phyloP scores from a whole-genome alignment of 2,329 filamentous ascomycete species.

The Mycogone perniciosa region DNA sequence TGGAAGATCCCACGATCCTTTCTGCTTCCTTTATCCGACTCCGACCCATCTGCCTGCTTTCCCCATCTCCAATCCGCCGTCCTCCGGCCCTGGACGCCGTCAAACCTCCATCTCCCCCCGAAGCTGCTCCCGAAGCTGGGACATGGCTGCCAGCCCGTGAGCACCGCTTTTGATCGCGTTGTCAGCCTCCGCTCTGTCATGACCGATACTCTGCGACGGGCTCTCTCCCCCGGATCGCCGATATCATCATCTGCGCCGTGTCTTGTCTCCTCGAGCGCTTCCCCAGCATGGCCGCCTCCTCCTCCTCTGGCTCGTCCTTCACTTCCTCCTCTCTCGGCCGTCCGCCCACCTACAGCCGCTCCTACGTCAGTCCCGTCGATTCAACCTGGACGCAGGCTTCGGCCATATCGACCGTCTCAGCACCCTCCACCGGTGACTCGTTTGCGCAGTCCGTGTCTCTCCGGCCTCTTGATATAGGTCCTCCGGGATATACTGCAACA shows the following conservation, averaged over 20 bases:
- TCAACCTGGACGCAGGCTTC: constrained; percentile 42
- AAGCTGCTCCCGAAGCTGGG: too few relatives aligned
- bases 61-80: too few relatives aligned
- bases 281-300: constrained; percentile 34
- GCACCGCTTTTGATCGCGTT: too few relatives aligned
- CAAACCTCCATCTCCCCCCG: too few relatives aligned
- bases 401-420: constrained; percentile 38
- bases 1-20: too few relatives aligned
- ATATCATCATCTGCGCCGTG: constrained; percentile 6
- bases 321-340: constrained; percentile 39
- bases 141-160: too few relatives aligned
- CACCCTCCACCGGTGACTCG: constrained; percentile 32
- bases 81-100: too few relatives aligned
- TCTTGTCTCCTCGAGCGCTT: neutral
- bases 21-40: too few relatives aligned
- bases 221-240: neutral
- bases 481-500: constrained; percentile 48
- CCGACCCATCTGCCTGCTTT: too few relatives aligned
- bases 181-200: neutral
- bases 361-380: constrained; percentile 37
- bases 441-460: constrained; percentile 32
- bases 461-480: constrained; percentile 43
- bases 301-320: constrained; percentile 44
- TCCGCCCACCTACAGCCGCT: constrained; percentile 35
- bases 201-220: neutral